Percentiles rank a stretch among this genome's conserved stretches.
These are phyloP conservation scores for Anisodus acutangulus DNA, from an alignment of 257 asterid genomes.

Conservation along the genomic window DNA sequence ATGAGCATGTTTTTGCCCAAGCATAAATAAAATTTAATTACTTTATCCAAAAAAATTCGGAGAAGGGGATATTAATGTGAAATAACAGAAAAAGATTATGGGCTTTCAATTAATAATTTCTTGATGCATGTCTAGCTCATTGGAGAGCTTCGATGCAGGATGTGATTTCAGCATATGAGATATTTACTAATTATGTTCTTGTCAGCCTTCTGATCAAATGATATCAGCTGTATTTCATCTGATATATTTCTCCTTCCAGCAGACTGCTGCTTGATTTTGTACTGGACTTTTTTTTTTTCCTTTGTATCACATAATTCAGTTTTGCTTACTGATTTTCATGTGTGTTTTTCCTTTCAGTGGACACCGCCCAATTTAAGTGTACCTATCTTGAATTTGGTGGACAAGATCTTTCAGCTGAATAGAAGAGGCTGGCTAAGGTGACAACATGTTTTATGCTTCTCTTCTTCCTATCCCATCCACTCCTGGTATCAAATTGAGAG, in stretches of 20 bases:
- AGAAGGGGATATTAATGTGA: neutral
- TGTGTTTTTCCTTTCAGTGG: conserved; percentile 71
- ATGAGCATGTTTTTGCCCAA: conserved; percentile 11
- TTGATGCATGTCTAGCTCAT: neutral
- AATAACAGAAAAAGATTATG: neutral
- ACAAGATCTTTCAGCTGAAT: conserved; percentile 91
- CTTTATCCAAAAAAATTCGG: neutral
- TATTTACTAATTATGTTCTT: conserved; percentile 10
- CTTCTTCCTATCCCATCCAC: conserved; percentile 24
- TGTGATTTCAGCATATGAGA: neutral
- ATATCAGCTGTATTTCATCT: conserved; percentile 4
- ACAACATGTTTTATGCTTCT: conserved; percentile 29
- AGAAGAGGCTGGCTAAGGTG: conserved; percentile 99
- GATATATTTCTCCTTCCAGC: conserved; percentile 7
- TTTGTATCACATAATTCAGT: neutral
- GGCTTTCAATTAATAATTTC: neutral
- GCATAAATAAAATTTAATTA: neutral
- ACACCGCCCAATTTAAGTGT: conserved; percentile 90
- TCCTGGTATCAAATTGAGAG: neutral
- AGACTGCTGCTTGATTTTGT: neutral
- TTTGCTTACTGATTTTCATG: conserved; percentile 12
- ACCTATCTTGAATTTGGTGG: conserved; percentile 92
- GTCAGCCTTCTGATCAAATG: neutral
- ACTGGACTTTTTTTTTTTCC: neutral
- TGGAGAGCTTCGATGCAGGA: neutral